Evolutionary conservation across 257 asterid genomes (phyloP).

Genomic region (Sherardia arvensis): DNA sequence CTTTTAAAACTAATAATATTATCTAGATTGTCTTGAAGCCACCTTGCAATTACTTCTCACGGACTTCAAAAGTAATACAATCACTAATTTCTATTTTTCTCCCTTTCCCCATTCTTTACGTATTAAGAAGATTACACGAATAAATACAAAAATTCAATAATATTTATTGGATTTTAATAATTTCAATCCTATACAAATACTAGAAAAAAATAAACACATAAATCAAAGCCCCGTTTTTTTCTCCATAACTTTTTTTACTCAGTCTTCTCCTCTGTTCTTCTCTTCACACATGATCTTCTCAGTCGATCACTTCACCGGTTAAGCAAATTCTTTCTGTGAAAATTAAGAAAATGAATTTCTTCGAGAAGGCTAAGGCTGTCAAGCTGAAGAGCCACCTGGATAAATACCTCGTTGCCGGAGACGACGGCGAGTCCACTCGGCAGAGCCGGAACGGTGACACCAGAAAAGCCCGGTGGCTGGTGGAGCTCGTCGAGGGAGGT

Average conservation of each 20-base stretch:
- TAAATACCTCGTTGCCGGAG: conserved; percentile 76
- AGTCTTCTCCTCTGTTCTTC: conserved; percentile 9
- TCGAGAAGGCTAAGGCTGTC: conserved; percentile 51
- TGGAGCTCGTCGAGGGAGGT: conserved; percentile 51
- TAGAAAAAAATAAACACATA: background rate
- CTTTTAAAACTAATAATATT: background rate
- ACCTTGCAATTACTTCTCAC: conserved; percentile 23
- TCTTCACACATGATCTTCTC: background rate
- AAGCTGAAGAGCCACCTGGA: conserved; percentile 55
- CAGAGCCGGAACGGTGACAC: conserved; percentile 65
- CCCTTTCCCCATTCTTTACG: conserved; percentile 9
- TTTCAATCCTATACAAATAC: background rate
- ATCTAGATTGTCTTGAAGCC: background rate
- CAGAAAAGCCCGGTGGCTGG: conserved; percentile 64
- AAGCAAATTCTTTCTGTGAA: background rate
- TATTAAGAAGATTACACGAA: conserved; percentile 10
- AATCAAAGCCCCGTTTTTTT: background rate
- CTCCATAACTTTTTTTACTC: background rate
- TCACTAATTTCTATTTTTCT: conserved; percentile 4
- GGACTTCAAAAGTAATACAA: background rate
- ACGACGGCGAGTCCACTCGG: conserved; percentile 52
- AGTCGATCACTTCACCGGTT: no score
- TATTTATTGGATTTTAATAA: no score
- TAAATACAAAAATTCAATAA: background rate
- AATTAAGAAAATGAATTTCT: conserved; percentile 47